phyloP scores from a whole-genome alignment of 768 basidiomycete species.

The Lentinus tigrinus region DNA sequence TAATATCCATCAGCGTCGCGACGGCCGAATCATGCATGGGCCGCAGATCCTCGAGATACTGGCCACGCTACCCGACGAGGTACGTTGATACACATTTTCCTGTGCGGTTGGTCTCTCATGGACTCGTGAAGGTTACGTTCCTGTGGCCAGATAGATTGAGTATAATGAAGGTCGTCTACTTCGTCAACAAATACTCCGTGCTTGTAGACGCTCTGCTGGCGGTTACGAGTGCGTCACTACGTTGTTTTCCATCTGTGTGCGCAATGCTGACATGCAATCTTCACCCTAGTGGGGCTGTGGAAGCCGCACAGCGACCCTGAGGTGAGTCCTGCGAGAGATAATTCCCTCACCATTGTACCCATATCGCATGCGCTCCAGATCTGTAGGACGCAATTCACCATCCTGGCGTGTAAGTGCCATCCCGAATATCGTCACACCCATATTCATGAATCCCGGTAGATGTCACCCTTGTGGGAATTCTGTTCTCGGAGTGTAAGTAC shows the following conservation, averaged over 20 bases:
- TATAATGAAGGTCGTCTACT: slow-evolving; percentile 7
- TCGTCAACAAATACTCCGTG: slow-evolving; percentile 7
- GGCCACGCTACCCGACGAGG: too few species aligned
- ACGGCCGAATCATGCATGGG: too few species aligned
- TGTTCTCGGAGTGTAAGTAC: background rate
- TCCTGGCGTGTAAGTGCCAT: background rate
- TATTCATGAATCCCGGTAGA: background rate
- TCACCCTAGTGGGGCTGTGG: background rate
- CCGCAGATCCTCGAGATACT: too few species aligned
- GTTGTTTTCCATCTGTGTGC: background rate
- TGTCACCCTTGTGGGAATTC: background rate
- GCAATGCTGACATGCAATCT: background rate
- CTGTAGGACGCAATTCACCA: background rate
- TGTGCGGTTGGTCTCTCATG: too few species aligned
- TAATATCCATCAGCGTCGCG: too few species aligned
- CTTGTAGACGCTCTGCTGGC: background rate
- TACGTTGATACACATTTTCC: too few species aligned
- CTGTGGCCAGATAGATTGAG: slow-evolving; percentile 2
- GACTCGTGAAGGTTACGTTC: background rate
- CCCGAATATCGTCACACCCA: background rate
- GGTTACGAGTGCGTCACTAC: background rate
- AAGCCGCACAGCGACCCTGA: background rate
- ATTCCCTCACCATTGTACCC: background rate
- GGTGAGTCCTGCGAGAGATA: background rate
- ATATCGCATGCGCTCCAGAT: background rate